phyloP scores from a whole-genome alignment of 2,329 filamentous ascomycete species.

The Colletotrichum ledebouriae region DNA sequence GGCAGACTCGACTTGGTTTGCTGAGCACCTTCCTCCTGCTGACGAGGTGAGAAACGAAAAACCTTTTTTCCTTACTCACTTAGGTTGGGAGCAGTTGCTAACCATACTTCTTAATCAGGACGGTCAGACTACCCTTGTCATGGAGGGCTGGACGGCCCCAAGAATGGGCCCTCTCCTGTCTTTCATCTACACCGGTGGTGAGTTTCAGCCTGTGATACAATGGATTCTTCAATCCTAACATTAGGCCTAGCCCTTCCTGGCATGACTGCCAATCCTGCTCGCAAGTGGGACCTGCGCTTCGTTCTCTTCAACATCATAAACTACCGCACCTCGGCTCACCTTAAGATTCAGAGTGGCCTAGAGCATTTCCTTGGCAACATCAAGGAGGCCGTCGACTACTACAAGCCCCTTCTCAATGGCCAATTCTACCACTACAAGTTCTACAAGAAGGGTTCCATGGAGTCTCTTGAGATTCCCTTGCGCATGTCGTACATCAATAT shows the following conservation, averaged over 20 bases:
- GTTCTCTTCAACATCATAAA: conserved; percentile 51
- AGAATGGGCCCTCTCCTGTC: conserved; percentile 46
- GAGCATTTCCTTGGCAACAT: conserved; percentile 29
- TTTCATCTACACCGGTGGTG: conserved; percentile 54
- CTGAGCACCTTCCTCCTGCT: conserved; percentile 49
- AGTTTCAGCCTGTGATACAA: conserved; percentile 13
- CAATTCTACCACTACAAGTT: conserved; percentile 38
- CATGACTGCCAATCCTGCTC: neutral
- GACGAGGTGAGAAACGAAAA: conserved; percentile 45
- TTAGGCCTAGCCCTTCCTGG: neutral
- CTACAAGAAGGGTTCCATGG: conserved; percentile 6
- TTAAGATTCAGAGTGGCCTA: conserved; percentile 47
- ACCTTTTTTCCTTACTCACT: neutral
- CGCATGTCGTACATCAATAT: conserved; percentile 30
- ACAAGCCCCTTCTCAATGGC: conserved; percentile 5
- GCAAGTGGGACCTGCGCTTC: conserved; percentile 48
- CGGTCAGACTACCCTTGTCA: conserved; percentile 44
- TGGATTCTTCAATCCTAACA: neutral
- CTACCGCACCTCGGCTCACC: conserved; percentile 49
- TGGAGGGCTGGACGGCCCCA: neutral
- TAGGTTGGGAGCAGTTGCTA: neutral
- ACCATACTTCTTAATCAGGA: conserved; percentile 44
- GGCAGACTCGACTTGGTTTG: conserved; percentile 52
- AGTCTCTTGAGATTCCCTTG: conserved; percentile 31
- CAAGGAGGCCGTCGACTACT: conserved; percentile 1